Base-by-base conservation (phyloP, 2,329 filamentous ascomycete species). In the Eurotiales sp. region DNA sequence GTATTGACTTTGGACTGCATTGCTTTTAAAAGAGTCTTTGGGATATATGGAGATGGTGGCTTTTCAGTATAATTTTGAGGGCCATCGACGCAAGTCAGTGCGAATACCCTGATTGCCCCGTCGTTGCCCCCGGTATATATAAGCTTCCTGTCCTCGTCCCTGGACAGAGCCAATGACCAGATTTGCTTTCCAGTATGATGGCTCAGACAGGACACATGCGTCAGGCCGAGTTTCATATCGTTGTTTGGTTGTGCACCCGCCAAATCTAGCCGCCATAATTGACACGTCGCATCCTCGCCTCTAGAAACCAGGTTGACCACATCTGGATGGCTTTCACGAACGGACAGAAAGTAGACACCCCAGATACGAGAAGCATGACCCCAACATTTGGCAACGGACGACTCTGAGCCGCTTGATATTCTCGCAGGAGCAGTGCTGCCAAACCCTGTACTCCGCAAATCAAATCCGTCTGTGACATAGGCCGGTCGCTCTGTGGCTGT, bases 291-390 rank as follows among this genome's bases (percentile, higher is more conserved):
- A 68, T 96, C 91, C 69, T 96, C 91, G 10, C 91, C 90, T 58
- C 90, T 87, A 0, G 92, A 95, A 36, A 89, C 77, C 1, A 95
- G 62, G 8, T 74, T 76, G 15, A 85, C 49, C 17, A 55, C 57
- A 1, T 58, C 51, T 3, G 21, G 14, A 22, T 12, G 15, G 12
- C 22, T 11, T 4, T 22, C n/a, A 21, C 40, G 43, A 6, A 41
- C 23, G 22, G 61, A 65, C 1, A 84, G 70, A 58, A 96, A 93
- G 50, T 80, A 79, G 8, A 96, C 83, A 41, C 83, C 81, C 93
- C 93, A 99, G 58, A 99, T 95, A 52, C 93, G 82, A 7, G 92
- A 95, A 3, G 80, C 72, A 68, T 99, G 93, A 0, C 87, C 92
- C 86, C 93, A 96, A 2, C 80, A 84, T 40, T 84, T 82, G 0